Evolutionary conservation across 305 asterid genomes (phyloP), one percentile per base, ranked within the genome.

Genomic region (Fraxinus xanthoxyloides): DNA sequence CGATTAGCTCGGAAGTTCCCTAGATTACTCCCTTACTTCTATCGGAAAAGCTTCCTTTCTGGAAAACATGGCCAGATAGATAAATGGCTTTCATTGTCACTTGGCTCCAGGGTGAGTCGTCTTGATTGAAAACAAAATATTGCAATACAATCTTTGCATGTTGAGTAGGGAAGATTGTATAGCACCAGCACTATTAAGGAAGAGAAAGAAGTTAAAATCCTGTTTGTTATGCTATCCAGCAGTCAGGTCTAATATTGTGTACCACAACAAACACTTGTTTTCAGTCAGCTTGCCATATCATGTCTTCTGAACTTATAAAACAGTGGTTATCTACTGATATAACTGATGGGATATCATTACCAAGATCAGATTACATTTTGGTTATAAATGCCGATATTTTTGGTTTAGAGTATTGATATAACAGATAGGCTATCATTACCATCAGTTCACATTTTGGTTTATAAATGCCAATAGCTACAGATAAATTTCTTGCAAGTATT

Each of bases 51-150:
- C 87, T 94, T 96, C 89, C 94, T 96, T 36, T 93, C 98, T 65
- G 98, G 99, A 80, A 86, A 88, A 80, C 90, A 84, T 89, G 98
- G 91, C 59, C 90, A 76, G 81, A 85, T 96, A 10, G 97, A 96
- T 61, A 79, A 86, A 77, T 87, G 87, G 94, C 91, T 94, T 75
- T 90, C 91, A 26, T 77, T 90, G 87, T 90, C 97, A 67, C 97
- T 92, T 32, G 97, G 89, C 78, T 86, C 86, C 81, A 89, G 84
- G 91, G 99, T 93, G 78, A 87, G 97, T 77, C 32, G 48, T 82
- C 82, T 84, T 77, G 80, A 54, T 67, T n/a, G 72, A 51, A 76
- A 81, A 78, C 81, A 76, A 10, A 23, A 15, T 12, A 65, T 80
- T 75, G 72, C 15, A 31, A 9, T 72, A 72, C 38, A 13, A 26